Evolutionary conservation across 805 yeast genomes (phyloP), one percentile per base, ranked within the genome.

Genomic region (Pichia membranifaciens): DNA sequence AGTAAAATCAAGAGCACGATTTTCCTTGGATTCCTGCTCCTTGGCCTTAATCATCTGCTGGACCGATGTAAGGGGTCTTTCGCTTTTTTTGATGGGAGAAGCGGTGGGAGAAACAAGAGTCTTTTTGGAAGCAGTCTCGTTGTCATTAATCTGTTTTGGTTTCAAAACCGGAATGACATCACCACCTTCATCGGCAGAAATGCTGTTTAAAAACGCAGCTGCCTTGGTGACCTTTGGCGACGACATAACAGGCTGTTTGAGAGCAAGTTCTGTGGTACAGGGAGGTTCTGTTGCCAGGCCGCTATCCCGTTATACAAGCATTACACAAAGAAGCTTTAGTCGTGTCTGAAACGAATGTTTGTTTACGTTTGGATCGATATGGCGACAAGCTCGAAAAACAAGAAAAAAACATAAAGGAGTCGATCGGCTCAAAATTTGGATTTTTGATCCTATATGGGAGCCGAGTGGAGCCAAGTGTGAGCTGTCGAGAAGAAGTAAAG

Each of bases 21-120:
- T 59, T 12, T 51, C 51, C 10, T 57, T 45, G 1, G 67, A 50
- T 42, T 61, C 69, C 35, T 49, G 52, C 46, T 67, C 71, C 44
- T 60, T 66, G 39, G 59, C 64, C 39, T 58, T 51, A 38, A 67
- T 65, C 48, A 66, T 47, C 34, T 61, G 56, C 38, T 62, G 62
- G 3, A 67, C 69, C 2, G 71, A 66, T 0, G 67, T 61, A 2
- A 49, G 53, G 13, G 51, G 48, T n/a, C 41, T 28, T 18, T 45
- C 50, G 15, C 43, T 32, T 5, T 29, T 20, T 13, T 35, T 47
- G 1, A 45, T 33, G 16, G 51, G 51, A 12, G 51, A 42, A 5
- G 44, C 41, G 13, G 41, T 31, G 6, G 41, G 47, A 9, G 47
- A 32, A 15, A 32, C 8, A 9, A 21, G 16, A 4, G 41, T 23